phyloP scores from a whole-genome alignment of 805 yeast species.

The Ogataea henricii region DNA sequence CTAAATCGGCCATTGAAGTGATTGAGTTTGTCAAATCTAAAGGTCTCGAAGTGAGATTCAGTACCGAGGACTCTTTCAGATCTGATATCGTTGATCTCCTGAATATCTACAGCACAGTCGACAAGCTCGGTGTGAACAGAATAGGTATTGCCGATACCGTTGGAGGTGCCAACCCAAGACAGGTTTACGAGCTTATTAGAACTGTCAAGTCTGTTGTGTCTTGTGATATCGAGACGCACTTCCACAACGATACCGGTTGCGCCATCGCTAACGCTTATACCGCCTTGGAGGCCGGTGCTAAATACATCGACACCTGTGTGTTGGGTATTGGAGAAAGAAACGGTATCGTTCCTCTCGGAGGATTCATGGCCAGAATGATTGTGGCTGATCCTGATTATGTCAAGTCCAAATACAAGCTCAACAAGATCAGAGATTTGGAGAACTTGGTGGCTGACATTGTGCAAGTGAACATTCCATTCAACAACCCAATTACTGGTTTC shows the following conservation, averaged over 20 bases:
- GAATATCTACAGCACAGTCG: constrained; percentile 60
- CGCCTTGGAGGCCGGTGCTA: constrained; percentile 64
- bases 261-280: constrained; percentile 65
- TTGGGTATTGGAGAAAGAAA: constrained; percentile 66
- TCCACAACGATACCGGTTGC: constrained; percentile 66
- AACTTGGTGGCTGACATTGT: constrained; percentile 61
- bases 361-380: constrained; percentile 64
- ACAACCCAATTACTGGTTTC: constrained; percentile 64
- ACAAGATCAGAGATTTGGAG: constrained; percentile 58
- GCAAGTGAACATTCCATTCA: constrained; percentile 59
- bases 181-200: constrained; percentile 59
- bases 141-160: constrained; percentile 67
- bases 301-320: constrained; percentile 57
- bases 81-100: constrained; percentile 60
- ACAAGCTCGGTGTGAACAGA: constrained; percentile 61
- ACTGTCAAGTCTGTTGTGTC: constrained; percentile 57
- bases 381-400: constrained; percentile 62
- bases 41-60: constrained; percentile 59
- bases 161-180: constrained; percentile 66
- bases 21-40: constrained; percentile 61
- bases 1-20: constrained; percentile 58
- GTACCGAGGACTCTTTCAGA: constrained; percentile 62
- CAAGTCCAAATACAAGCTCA: constrained; percentile 56
- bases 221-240: constrained; percentile 63
- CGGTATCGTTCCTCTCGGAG: constrained; percentile 64